Percentiles rank a stretch among this genome's conserved stretches.
Conservation (phyloP, 306 rosid genomes). For the Cucumis melo region DNA sequence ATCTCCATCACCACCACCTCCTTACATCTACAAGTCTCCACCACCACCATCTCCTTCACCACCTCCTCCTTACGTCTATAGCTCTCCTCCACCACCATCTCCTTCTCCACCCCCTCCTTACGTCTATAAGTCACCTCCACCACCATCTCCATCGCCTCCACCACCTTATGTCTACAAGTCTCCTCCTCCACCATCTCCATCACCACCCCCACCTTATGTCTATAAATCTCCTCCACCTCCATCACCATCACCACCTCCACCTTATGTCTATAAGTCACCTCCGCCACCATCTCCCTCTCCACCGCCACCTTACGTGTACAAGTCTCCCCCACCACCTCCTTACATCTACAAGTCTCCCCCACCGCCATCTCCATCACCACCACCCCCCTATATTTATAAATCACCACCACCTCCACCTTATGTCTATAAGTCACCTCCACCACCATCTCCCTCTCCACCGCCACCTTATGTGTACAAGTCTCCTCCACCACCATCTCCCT, state of each 20-base stretch:
- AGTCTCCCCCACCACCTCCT: no score
- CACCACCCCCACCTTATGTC: background rate
- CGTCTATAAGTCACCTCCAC: background rate
- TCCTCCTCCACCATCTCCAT: conserved; percentile 2
- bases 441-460: no score
- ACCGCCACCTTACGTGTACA: no score
- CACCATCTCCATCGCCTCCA: background rate
- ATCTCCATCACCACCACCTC: background rate
- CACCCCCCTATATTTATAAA: no score
- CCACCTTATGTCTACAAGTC: background rate
- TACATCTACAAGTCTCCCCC: no score
- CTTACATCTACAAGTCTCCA: background rate
- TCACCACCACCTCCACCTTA: no score
- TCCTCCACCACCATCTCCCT: background rate
- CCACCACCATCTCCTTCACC: no score
- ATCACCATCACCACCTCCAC: background rate
- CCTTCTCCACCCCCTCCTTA: background rate
- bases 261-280: background rate
- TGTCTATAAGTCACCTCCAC: no score
- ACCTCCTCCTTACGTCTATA: background rate
- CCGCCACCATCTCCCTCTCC: background rate
- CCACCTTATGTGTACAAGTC: background rate
- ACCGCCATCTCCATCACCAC: no score
- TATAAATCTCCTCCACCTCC: background rate
- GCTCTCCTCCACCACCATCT: background rate